Conservation (phyloP, 31 red algal genomes). For the Bonnemaisonia californica region DNA sequence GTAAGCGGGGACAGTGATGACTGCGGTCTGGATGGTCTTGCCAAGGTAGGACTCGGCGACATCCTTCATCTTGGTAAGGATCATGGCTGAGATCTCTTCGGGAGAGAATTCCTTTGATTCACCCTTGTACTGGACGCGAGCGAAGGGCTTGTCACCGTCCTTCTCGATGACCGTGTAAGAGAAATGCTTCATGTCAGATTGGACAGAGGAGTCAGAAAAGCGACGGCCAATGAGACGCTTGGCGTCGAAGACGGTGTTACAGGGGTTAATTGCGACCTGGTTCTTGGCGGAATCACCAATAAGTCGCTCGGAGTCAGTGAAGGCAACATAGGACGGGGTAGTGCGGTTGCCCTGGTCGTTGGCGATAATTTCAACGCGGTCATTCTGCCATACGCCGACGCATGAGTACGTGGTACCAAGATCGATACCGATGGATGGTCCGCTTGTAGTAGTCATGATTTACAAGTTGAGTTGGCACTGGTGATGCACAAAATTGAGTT, state of each 20-base stretch:
- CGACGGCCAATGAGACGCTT: slow-evolving; percentile 97
- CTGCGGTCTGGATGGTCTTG: slow-evolving; percentile 92
- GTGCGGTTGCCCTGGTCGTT: slow-evolving; percentile 99
- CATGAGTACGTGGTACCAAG: slow-evolving; percentile 99
- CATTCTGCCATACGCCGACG: slow-evolving; percentile 97
- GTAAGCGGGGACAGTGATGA: slow-evolving; percentile 99
- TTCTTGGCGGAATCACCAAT: slow-evolving; percentile 99
- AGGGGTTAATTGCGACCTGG: slow-evolving; percentile 98
- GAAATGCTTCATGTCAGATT: slow-evolving; percentile 98
- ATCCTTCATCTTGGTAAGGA: slow-evolving; percentile 99
- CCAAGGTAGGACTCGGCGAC: slow-evolving; percentile 96
- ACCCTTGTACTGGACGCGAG: slow-evolving; percentile 93
- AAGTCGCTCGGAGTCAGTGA: slow-evolving; percentile 97
- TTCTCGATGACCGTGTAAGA: slow-evolving; percentile 90
- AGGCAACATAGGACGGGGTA: slow-evolving; percentile 99
- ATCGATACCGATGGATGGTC: slow-evolving; percentile 95
- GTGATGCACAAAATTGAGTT: not conserved
- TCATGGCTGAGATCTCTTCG: slow-evolving; percentile 98
- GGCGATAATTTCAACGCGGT: slow-evolving; percentile 98
- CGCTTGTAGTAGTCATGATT: slow-evolving; percentile 17
- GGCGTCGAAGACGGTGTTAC: slow-evolving; percentile 98
- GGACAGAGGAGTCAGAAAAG: slow-evolving; percentile 94
- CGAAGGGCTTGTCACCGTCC: slow-evolving; percentile 96
- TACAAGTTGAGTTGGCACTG: no score
- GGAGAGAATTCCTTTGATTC: slow-evolving; percentile 93